A percentile compares a stretch with the other conserved stretches of the same genome.
These are phyloP conservation scores for Lagenaria siceraria DNA, from an alignment of 306 rosid species.

Conservation along the genomic window DNA sequence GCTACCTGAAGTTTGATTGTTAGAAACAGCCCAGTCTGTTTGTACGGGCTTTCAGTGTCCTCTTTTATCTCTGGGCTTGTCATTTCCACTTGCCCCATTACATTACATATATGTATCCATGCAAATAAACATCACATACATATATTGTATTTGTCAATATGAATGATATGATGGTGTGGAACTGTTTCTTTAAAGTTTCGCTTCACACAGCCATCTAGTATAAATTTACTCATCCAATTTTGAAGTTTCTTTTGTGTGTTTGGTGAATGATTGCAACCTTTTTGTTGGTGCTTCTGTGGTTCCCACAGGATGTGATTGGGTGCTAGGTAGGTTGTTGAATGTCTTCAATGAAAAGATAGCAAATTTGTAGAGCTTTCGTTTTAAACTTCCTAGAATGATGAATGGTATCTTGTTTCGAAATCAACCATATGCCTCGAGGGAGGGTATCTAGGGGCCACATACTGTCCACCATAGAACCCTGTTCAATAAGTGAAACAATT, in stretches of 20 bases:
- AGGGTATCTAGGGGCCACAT: not conserved
- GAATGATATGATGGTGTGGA: not conserved
- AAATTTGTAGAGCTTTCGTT: not conserved
- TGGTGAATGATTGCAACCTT: not conserved
- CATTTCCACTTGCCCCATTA: not conserved
- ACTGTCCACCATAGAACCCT: not conserved
- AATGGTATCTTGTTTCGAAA: not conserved
- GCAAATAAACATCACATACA: not conserved
- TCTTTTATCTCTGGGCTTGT: not conserved
- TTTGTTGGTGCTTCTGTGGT: not conserved
- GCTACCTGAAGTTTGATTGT: not conserved
- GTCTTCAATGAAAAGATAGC: not conserved
- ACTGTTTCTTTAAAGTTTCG: not conserved
- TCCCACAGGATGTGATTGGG: not conserved
- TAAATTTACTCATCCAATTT: not conserved
- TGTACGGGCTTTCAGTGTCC: not conserved
- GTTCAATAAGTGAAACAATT: not conserved
- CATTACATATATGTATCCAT: conserved; percentile 1
- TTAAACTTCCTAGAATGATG: not conserved
- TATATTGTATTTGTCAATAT: not conserved
- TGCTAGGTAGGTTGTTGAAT: not conserved
- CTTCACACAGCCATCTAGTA: not conserved
- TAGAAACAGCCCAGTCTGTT: conserved; percentile 1
- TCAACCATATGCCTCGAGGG: not conserved
- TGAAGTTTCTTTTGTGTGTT: not conserved